Evolutionary conservation across 106 monocot species (phyloP).

Genomic region (Chionographis japonica): DNA sequence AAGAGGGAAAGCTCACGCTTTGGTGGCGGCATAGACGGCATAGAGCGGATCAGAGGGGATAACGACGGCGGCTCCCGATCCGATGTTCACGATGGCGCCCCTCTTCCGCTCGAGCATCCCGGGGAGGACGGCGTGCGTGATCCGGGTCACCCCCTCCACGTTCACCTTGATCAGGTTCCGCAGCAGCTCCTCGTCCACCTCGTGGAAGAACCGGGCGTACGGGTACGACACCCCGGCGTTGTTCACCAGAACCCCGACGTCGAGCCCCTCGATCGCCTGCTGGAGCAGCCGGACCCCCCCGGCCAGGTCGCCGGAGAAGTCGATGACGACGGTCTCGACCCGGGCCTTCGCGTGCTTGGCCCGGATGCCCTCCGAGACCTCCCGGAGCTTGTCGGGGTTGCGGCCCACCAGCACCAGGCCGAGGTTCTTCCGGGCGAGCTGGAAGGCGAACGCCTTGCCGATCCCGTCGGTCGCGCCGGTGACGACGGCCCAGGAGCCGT

Average conservation of each 20-base stretch:
- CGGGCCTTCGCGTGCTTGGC: slow-evolving; percentile 18
- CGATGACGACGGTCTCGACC: slow-evolving; percentile 54
- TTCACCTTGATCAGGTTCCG: slow-evolving; percentile 71
- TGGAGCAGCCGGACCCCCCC: slow-evolving; percentile 39
- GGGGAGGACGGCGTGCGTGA: slow-evolving; percentile 73
- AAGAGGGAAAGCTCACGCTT: slow-evolving; percentile 59
- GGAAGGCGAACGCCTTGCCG: slow-evolving; percentile 70
- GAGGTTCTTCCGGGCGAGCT: slow-evolving; percentile 56
- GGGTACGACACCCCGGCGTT: slow-evolving; percentile 88
- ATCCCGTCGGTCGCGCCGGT: slow-evolving; percentile 92
- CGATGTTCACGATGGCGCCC: slow-evolving; percentile 85
- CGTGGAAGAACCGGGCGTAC: slow-evolving; percentile 84
- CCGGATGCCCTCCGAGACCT: slow-evolving; percentile 36
- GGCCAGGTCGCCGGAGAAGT: slow-evolving; percentile 57
- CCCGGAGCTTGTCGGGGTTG: slow-evolving; percentile 59
- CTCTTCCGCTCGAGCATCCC: slow-evolving; percentile 77
- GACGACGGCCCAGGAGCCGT: slow-evolving; percentile 85
- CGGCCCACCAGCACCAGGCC: slow-evolving; percentile 81
- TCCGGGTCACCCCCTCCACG: slow-evolving; percentile 74
- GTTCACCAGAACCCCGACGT: slow-evolving; percentile 83
- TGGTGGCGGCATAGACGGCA: slow-evolving; percentile 80
- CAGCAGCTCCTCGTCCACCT: slow-evolving; percentile 76
- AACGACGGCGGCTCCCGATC: slow-evolving; percentile 74
- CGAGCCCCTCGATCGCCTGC: slow-evolving; percentile 53
- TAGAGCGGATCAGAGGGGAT: slow-evolving; percentile 88